Evolutionary conservation across 1,284 basidiomycete genomes (phyloP).

Genomic region (Abortiporus biennis): DNA sequence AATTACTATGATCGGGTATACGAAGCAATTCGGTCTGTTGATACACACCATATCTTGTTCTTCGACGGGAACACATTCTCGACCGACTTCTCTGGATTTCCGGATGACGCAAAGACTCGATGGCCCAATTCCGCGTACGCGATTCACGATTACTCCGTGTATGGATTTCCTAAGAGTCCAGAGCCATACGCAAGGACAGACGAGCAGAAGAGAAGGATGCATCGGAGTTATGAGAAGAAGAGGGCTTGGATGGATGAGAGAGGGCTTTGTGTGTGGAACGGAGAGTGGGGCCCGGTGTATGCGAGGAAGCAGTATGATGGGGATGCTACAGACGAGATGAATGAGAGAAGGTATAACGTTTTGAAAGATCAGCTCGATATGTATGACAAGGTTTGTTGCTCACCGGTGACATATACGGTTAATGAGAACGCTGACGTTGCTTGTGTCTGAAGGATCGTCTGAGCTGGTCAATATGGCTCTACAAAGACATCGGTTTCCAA

Average conservation of each 20-base stretch:
- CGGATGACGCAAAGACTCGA: slow-evolving; percentile 36
- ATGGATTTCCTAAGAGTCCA: slow-evolving; percentile 60
- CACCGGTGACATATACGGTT: not conserved
- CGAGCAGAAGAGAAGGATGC: slow-evolving; percentile 45
- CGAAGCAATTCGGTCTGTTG: slow-evolving; percentile 56
- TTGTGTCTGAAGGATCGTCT: slow-evolving; percentile 44
- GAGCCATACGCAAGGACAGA: slow-evolving; percentile 44
- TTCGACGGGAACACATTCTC: slow-evolving; percentile 76
- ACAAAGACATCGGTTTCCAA: slow-evolving; percentile 84
- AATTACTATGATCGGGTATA: slow-evolving; percentile 59
- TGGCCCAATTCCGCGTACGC: slow-evolving; percentile 63
- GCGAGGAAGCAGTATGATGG: slow-evolving; percentile 57
- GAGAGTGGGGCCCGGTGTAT: slow-evolving; percentile 72
- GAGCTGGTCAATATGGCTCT: slow-evolving; percentile 82
- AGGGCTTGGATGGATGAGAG: slow-evolving; percentile 60
- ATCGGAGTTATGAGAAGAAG: slow-evolving; percentile 59
- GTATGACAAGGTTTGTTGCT: slow-evolving; percentile 49
- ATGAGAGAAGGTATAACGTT: slow-evolving; percentile 55
- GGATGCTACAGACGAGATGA: slow-evolving; percentile 55
- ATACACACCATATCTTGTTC: slow-evolving; percentile 60
- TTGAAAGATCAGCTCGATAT: slow-evolving; percentile 70
- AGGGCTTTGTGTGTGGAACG: slow-evolving; percentile 71
- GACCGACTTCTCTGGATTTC: slow-evolving; percentile 66
- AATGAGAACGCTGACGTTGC: slow-evolving; percentile 2
- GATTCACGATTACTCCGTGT: slow-evolving; percentile 73